Base-by-base conservation (phyloP, 768 basidiomycete species). In the Termitomyces sp. region DNA sequence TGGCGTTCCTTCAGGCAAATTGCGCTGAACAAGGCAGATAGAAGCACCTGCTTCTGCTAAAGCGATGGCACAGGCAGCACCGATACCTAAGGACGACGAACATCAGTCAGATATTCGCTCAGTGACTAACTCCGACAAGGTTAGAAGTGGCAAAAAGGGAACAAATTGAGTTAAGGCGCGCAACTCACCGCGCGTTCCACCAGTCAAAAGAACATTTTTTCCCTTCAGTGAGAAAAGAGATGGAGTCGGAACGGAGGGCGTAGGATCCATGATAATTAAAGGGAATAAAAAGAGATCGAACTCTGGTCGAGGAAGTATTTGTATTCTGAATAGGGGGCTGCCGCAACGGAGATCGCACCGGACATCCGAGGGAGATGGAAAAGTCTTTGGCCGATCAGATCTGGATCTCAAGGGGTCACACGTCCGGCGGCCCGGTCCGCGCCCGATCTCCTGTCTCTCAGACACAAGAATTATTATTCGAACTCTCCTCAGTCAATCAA, bases 131-230 rank as follows among this genome's bases (percentile, higher is more conserved):
- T 27, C 47, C 52, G 25, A 49, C 40, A 48, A 9, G 48, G 51
- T 53, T 57, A 46, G 47, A 32, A 49, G 57, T 50, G 37, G 51
- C 17, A 32, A 34, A 46, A 32, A 32, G 30, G 27, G 42, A 34
- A 54, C 48, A 47, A 48, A 57, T 62, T 53, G 41, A 51, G 57
- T 45, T 57, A 42, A 52, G 30, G 42, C 44, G 46, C 41, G 27
- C 35, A 30, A 56, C 58, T 47, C 68, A 88, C 89, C 90, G 70
- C 90, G 77, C 23, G 88, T 84, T 32, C 85, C 88, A 59, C 91
- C 91, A 39, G 91, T 93, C 65, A 94, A 80, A 71, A 93, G 84
- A 35, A 80, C 88, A 56, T 80, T 86, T 66, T 84, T 76, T 56
- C 83, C 82, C 3, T 71, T 67, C 65, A 94, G 81, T 56, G 81